Percentiles rank a stretch among this genome's conserved stretches.
Evolutionary conservation across 2,329 filamentous ascomycete genomes (phyloP).

Genomic region (Exophiala aquamarina): DNA sequence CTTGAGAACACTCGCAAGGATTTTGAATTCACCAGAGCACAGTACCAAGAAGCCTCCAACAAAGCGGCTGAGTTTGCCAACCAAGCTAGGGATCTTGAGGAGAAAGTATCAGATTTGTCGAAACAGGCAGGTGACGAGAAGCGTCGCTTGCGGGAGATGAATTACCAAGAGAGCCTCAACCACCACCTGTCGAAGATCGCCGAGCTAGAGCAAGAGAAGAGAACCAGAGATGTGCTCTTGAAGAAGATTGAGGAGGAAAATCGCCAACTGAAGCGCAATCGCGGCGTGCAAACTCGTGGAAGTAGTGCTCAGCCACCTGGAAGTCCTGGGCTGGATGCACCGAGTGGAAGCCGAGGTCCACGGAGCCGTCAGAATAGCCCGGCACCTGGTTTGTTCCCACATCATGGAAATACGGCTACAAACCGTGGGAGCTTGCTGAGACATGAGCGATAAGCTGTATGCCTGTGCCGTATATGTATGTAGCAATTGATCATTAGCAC

Average conservation of each 20-base stretch:
- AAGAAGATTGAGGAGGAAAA: conserved; percentile 46
- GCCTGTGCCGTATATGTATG: too few species aligned
- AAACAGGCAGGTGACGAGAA: conserved; percentile 39
- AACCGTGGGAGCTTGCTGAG: conserved; percentile 21
- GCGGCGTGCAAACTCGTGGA: conserved; percentile 31
- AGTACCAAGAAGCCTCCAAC: conserved; percentile 48
- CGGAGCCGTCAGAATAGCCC: conserved; percentile 28
- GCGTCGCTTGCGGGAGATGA: conserved; percentile 39
- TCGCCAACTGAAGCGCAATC: conserved; percentile 40
- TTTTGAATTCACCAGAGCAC: conserved; percentile 46
- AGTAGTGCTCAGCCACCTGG: conserved; percentile 29
- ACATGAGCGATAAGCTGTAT: conserved; percentile 16
- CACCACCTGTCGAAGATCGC: conserved; percentile 38
- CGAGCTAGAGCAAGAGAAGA: conserved; percentile 39
- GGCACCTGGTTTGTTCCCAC: conserved; percentile 16
- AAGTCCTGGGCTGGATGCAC: conserved; percentile 23
- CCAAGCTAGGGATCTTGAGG: conserved; percentile 38
- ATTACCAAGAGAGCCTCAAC: conserved; percentile 34
- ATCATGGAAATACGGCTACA: conserved; percentile 3
- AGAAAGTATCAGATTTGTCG: conserved; percentile 38
- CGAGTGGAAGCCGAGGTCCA: conserved; percentile 8
- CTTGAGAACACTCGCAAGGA: conserved; percentile 44
- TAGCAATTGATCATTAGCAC: too few species aligned
- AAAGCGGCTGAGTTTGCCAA: conserved; percentile 42
- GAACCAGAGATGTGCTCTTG: conserved; percentile 39